A percentile compares a stretch with the other conserved stretches of the same genome.
phyloP scores from a whole-genome alignment of 805 yeast genomes.

The Kluyveromyces siamensis region DNA sequence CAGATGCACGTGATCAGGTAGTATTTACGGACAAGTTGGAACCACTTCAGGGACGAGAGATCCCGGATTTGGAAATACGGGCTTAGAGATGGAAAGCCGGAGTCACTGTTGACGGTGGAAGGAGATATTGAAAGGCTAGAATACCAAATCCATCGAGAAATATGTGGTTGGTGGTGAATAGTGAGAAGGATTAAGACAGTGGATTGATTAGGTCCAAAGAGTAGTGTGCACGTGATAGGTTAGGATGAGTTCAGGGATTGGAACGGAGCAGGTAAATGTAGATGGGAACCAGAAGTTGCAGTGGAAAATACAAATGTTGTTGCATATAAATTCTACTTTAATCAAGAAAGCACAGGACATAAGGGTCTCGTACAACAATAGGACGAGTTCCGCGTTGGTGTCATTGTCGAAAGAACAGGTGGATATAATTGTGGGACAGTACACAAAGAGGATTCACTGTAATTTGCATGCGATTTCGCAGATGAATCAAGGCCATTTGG shows the following conservation, averaged over 20 bases:
- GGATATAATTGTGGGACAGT: constrained; percentile 21
- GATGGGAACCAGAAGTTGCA: constrained; percentile 20
- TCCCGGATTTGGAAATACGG: too few species aligned
- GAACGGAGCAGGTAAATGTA: constrained; percentile 5
- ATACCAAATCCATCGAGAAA: too few species aligned
- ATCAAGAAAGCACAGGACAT: constrained; percentile 1
- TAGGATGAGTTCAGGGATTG: neutral
- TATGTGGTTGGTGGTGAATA: too few species aligned
- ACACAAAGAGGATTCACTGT: constrained; percentile 27
- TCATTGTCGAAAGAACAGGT: constrained; percentile 17
- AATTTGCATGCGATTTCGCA: constrained; percentile 29
- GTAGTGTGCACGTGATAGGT: too few species aligned
- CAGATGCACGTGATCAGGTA: too few species aligned
- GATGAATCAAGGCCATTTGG: constrained; percentile 23
- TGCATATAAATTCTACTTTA: constrained; percentile 27
- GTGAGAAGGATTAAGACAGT: too few species aligned
- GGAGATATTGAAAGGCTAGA: too few species aligned
- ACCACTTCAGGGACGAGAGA: too few species aligned
- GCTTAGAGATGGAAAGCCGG: too few species aligned
- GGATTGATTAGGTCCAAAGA: too few species aligned
- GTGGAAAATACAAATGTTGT: constrained; percentile 27
- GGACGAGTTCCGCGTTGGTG: constrained; percentile 16
- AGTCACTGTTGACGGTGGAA: too few species aligned
- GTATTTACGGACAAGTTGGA: too few species aligned
- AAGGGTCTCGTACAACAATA: constrained; percentile 17